phyloP scores from a whole-genome alignment of 75 land plant species.

The Sequoia sempervirens region DNA sequence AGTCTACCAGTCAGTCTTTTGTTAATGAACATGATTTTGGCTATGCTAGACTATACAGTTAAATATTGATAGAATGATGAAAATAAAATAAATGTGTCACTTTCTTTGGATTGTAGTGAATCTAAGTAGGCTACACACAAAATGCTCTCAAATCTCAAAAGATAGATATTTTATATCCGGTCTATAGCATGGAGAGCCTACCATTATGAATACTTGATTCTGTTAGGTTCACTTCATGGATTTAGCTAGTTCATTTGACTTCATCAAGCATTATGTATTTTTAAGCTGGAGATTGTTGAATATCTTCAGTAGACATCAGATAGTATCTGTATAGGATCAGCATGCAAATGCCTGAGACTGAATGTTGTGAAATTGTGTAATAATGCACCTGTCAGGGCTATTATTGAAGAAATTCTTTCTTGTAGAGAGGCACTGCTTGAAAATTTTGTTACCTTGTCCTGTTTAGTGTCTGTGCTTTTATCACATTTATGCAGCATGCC shows the following conservation, averaged over 20 bases:
- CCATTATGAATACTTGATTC: background rate
- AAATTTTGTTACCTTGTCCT: background rate
- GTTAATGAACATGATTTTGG: background rate
- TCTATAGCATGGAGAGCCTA: background rate
- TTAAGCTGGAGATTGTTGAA: background rate
- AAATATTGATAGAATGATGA: background rate
- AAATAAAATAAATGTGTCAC: background rate
- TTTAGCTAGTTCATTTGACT: background rate
- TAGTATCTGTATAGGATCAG: background rate
- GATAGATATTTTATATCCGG: background rate
- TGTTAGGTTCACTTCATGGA: background rate
- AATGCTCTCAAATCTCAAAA: background rate
- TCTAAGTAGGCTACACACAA: background rate
- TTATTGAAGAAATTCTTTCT: no score
- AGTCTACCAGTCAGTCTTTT: background rate
- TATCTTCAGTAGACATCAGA: background rate
- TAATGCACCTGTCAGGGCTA: background rate
- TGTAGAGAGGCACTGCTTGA: background rate
- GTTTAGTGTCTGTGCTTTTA: background rate
- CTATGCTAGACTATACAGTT: background rate
- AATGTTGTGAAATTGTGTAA: background rate
- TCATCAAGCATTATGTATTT: background rate
- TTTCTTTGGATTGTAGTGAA: background rate
- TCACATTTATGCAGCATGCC: background rate
- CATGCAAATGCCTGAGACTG: background rate